Base-by-base conservation (phyloP, 495 filamentous ascomycete species). In the Penicillium coffeae region DNA sequence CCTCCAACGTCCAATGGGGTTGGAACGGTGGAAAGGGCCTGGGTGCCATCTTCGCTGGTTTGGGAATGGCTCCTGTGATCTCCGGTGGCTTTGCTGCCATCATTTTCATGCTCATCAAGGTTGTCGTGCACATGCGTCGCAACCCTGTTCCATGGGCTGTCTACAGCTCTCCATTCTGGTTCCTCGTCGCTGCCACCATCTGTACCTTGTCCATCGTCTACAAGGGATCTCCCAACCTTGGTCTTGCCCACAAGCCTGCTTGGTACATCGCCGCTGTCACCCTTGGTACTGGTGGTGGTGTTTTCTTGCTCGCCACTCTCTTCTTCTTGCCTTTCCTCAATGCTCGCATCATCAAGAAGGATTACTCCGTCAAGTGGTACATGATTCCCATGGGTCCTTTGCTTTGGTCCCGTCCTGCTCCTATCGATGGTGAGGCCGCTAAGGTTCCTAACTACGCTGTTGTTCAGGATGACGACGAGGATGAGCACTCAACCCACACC, bases 131-230 rank as follows among this genome's bases (percentile, higher is more conserved):
- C 54, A 55, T 77, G 47, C 78, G 80, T 53, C 73, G 62, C 58
- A 80, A 81, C 54, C 78, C 80, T 2, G 66, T 80, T 13, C 71
- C 65, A 2, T 79, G 73, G 74, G 77, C 79, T 36, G 68, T 85
- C 36, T 82, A 72, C 60, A 76, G 71, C 44, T 71, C 77, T 3
- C 80, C 80, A 5, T 73, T 79, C 61, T 84, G 72, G 63, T 83
- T 80, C 66, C 71, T 81, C 38, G 66, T 82, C 45, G 78, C 78
- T 27, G 73, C 66, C 18, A 82, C 76, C 21, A 67, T 84, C 25
- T 78, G 76, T 55, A 78, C 79, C 2, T 64, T 85, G 1, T 82
- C 77, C 15, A 81, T 85, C 51, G 81, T 84, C 47, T 82, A 81
- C 72, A 82, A 83, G 68, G 81, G 80, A 9, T 82, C 80, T 4